phyloP scores from a whole-genome alignment of 495 filamentous ascomycete genomes.

The Podospora australis region DNA sequence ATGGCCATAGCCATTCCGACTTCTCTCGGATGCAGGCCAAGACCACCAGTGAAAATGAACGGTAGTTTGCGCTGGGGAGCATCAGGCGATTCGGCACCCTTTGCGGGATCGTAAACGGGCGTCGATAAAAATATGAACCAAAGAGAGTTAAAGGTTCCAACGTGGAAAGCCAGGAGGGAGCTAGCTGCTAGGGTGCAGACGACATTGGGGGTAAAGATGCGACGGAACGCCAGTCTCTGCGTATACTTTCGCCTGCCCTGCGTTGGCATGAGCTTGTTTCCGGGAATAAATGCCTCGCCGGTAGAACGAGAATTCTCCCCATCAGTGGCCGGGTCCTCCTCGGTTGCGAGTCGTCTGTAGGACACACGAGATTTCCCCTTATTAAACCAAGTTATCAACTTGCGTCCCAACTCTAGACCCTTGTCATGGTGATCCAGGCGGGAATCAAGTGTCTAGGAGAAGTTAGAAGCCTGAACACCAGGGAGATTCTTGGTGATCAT shows the following conservation, averaged over 20 bases:
- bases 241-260: conserved; percentile 27
- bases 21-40: conserved; percentile 65
- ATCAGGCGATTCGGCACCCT: conserved; percentile 22
- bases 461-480: conserved; percentile 13
- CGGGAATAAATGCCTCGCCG: not conserved
- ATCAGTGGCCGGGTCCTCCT: conserved; percentile 9
- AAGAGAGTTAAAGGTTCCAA: conserved; percentile 77
- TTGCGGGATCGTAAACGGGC: conserved; percentile 54
- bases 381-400: conserved; percentile 18
- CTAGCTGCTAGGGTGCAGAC: conserved; percentile 56
- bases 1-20: conserved; percentile 76
- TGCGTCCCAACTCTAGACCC: conserved; percentile 36
- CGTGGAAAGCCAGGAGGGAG: conserved; percentile 66
- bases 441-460: conserved; percentile 43
- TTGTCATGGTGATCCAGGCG: conserved; percentile 42
- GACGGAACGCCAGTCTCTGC: conserved; percentile 55
- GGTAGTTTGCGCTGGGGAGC: conserved; percentile 45
- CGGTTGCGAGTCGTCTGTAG: conserved; percentile 16
- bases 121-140: conserved; percentile 84
- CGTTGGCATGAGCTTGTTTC: conserved; percentile 3
- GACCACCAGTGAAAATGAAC: conserved; percentile 73
- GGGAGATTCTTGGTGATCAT: not conserved
- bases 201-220: conserved; percentile 77
- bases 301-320: conserved; percentile 26
- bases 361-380: not conserved